phyloP scores from a whole-genome alignment of 2,329 filamentous ascomycete species.

The Colletotrichum salicis region DNA sequence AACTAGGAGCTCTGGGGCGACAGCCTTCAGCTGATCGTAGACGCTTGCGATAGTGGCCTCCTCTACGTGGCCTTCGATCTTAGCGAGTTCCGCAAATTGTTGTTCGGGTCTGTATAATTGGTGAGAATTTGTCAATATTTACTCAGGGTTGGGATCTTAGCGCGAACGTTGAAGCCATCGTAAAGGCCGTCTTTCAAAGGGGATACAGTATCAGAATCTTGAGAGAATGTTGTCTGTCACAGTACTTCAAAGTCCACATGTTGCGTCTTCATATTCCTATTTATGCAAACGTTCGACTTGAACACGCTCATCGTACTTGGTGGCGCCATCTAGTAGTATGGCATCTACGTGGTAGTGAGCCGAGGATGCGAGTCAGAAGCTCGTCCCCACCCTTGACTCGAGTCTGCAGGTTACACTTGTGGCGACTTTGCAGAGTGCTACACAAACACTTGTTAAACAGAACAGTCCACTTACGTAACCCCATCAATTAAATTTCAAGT shows the following conservation, averaged over 20 bases:
- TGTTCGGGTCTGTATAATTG: background rate
- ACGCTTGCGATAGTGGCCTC: constrained; percentile 10
- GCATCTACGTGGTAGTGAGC: background rate
- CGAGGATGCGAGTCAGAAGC: background rate
- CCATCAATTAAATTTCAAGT: no score
- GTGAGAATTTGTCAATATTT: background rate
- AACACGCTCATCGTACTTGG: background rate
- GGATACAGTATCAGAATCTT: background rate
- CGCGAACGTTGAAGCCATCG: background rate
- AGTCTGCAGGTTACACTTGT: background rate
- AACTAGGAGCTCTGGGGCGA: constrained; percentile 40
- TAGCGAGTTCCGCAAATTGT: background rate
- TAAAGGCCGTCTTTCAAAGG: background rate
- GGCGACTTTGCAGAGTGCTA: background rate
- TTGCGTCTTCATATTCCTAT: no score
- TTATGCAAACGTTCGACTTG: background rate
- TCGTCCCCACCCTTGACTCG: background rate
- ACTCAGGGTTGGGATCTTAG: background rate
- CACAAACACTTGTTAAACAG: no score
- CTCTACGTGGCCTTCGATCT: background rate
- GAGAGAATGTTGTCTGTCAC: background rate
- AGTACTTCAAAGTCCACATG: background rate
- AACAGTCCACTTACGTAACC: no score
- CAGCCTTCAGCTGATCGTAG: constrained; percentile 38
- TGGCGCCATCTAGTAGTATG: background rate